A percentile compares a stretch with the other conserved stretches of the same genome.
Evolutionary conservation across 169 alveolate species (phyloP).

Genomic region (Plasmodium sp.): DNA sequence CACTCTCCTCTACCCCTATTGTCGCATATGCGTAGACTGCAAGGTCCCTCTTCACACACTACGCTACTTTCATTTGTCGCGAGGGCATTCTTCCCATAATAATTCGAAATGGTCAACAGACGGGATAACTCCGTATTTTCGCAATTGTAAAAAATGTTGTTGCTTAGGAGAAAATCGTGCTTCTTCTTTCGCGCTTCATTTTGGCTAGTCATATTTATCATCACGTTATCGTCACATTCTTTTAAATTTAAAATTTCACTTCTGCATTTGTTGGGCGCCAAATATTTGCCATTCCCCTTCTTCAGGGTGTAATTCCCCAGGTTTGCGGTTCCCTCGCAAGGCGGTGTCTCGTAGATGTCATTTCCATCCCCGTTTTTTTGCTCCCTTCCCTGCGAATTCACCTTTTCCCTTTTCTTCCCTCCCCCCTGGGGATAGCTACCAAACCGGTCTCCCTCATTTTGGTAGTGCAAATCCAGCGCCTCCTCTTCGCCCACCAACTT

Average conservation of each 20-base stretch:
- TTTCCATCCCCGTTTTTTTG: background rate
- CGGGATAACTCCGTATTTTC: background rate
- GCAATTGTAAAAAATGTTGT: slow-evolving; percentile 48
- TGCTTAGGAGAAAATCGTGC: background rate
- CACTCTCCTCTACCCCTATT: slow-evolving; percentile 19
- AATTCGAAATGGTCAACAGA: background rate
- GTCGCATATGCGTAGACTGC: slow-evolving; percentile 31
- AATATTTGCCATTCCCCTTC: background rate
- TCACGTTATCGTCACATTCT: background rate
- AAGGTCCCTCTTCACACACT: background rate
- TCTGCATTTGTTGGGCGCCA: background rate
- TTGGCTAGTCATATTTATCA: background rate
- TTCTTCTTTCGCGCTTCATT: background rate
- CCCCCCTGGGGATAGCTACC: background rate
- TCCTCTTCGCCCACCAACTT: background rate
- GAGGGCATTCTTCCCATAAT: slow-evolving; percentile 5
- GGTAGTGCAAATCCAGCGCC: background rate
- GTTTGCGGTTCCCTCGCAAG: background rate
- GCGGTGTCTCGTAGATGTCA: background rate
- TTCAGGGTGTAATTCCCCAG: background rate
- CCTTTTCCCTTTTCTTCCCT: background rate
- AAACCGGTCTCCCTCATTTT: background rate
- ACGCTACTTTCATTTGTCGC: slow-evolving; percentile 31
- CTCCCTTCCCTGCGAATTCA: background rate
- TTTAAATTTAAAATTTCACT: slow-evolving; percentile 38